Conservation (phyloP, 106 monocot genomes). For the Platanthera zijinensis region DNA sequence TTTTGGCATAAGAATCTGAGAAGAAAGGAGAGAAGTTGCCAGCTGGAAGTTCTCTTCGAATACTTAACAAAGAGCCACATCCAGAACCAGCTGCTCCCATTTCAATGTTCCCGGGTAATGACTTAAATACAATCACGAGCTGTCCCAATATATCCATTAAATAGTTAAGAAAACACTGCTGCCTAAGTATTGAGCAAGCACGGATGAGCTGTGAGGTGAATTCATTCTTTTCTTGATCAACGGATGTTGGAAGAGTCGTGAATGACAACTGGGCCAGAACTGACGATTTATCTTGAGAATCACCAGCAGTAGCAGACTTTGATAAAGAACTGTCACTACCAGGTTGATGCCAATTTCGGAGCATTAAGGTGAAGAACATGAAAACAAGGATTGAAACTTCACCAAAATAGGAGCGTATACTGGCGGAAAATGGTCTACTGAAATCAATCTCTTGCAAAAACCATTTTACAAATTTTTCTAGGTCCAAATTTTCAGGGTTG, state of each 20-base stretch:
- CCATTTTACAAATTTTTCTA: conserved; percentile 91
- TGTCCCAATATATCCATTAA: conserved; percentile 93
- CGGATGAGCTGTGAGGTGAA: conserved; percentile 82
- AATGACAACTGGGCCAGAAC: conserved; percentile 26
- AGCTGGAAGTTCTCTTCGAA: conserved; percentile 82
- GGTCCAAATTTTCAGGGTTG: conserved; percentile 76
- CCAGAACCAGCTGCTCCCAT: conserved; percentile 43
- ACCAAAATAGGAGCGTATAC: conserved; percentile 60
- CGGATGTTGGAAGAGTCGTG: conserved; percentile 28
- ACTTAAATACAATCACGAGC: conserved; percentile 74
- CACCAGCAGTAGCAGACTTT: conserved; percentile 32
- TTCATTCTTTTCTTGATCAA: conserved; percentile 66
- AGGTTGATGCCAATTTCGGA: conserved; percentile 99
- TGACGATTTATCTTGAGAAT: conserved; percentile 56
- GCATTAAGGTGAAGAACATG: conserved; percentile 96
- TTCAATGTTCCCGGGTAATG: conserved; percentile 41
- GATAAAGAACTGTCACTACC: conserved; percentile 59
- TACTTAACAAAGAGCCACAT: conserved; percentile 79
- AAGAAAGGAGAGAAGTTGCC: conserved; percentile 96
- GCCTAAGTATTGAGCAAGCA: conserved; percentile 76
- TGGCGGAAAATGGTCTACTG: conserved; percentile 55
- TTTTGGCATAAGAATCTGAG: conserved; percentile 93
- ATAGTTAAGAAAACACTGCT: conserved; percentile 80
- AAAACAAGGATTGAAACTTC: conserved; percentile 85
- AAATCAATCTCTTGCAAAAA: conserved; percentile 80